Evolutionary conservation across 164 flowering plant genomes (phyloP).

Genomic region (Malania oleifera): DNA sequence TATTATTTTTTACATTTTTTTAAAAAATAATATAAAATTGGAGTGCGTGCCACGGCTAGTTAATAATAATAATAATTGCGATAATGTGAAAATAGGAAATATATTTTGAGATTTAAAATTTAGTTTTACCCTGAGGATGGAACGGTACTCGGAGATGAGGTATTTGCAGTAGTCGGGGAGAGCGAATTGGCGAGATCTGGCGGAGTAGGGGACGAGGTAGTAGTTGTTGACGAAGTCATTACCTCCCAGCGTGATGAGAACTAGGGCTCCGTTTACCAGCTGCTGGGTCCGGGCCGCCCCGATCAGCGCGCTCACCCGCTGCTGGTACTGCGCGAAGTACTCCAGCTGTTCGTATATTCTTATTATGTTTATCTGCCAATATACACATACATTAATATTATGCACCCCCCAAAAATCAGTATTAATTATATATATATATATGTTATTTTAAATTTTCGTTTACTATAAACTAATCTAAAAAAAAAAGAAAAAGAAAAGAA

Average conservation of each 20-base stretch:
- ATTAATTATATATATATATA: too few species aligned
- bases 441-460: too few species aligned
- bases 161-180: conserved; percentile 38
- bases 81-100: too few species aligned
- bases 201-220: conserved; percentile 45
- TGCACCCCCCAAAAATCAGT: too few species aligned
- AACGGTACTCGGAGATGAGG: conserved; percentile 52
- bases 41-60: too few species aligned
- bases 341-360: conserved; percentile 41
- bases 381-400: neutral
- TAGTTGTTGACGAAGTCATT: conserved; percentile 91
- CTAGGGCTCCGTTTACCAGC: conserved; percentile 52
- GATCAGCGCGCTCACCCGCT: conserved; percentile 31
- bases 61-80: too few species aligned
- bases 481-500: too few species aligned
- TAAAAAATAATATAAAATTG: too few species aligned
- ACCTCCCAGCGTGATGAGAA: conserved; percentile 65
- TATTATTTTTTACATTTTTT: too few species aligned
- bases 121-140: conserved; percentile 52
- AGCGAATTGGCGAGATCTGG: conserved; percentile 47
- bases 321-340: conserved; percentile 50
- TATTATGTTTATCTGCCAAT: conserved; percentile 52
- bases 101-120: too few species aligned
- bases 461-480: too few species aligned
- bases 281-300: conserved; percentile 29